A percentile compares a stretch with the other conserved stretches of the same genome.
Evolutionary conservation across 164 flowering plant species (phyloP).

Genomic region (Piper longum): DNA sequence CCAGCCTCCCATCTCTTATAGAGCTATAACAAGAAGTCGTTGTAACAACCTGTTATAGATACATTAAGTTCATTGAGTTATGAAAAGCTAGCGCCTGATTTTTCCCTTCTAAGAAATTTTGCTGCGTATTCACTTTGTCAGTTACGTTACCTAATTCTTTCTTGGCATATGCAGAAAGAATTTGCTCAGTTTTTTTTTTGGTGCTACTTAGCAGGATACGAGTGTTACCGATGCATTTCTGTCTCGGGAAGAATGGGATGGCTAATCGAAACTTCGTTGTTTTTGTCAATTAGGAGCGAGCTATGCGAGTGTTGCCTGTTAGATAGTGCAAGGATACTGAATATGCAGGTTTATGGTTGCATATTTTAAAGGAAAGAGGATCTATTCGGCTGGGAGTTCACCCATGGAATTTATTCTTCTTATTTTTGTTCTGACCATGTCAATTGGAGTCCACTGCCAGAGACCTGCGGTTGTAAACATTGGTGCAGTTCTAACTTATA

Average conservation of each 20-base stretch:
- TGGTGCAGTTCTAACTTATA: slow-evolving; percentile 54
- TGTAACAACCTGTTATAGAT: too few relatives aligned
- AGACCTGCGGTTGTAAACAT: slow-evolving; percentile 39
- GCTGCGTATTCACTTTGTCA: too few relatives aligned
- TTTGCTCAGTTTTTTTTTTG: too few relatives aligned
- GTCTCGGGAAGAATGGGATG: neutral
- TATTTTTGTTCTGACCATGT: slow-evolving; percentile 18
- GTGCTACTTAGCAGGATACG: too few relatives aligned
- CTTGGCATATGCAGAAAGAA: too few relatives aligned
- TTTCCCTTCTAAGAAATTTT: too few relatives aligned
- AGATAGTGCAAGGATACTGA: neutral
- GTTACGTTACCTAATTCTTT: too few relatives aligned
- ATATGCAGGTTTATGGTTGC: neutral
- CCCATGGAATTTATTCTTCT: slow-evolving; percentile 11
- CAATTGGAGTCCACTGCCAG: slow-evolving; percentile 19
- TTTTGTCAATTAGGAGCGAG: neutral
- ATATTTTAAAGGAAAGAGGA: neutral
- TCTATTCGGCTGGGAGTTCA: neutral
- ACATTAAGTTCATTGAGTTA: too few relatives aligned
- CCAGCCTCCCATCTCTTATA: too few relatives aligned
- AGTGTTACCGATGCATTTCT: too few relatives aligned
- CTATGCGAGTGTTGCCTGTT: neutral
- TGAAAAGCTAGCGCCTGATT: too few relatives aligned
- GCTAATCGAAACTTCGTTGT: neutral
- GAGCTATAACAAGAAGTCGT: too few relatives aligned